Evolutionary conservation across 139 green algal genomes (phyloP).

Genomic region (Coelastrella sp.): DNA sequence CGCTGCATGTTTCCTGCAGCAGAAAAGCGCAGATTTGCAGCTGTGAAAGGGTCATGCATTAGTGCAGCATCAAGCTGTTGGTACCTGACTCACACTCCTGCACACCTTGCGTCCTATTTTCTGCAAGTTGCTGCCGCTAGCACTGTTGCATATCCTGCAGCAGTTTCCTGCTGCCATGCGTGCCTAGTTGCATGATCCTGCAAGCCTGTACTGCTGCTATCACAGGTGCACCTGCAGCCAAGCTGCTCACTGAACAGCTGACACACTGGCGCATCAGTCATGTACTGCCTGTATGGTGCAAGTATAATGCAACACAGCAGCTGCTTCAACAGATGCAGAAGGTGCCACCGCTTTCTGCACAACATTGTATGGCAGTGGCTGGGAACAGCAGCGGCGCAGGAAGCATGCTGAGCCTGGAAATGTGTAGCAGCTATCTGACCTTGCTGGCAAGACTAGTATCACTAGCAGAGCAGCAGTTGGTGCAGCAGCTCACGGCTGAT

Average conservation of each 20-base stretch:
- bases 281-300: not conserved
- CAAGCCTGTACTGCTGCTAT: not conserved
- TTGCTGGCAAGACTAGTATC: not conserved
- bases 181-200: not conserved
- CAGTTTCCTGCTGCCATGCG: no score
- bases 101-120: no score
- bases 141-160: no score
- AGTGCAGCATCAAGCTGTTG: no score
- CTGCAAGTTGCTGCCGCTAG: no score
- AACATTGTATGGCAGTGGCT: no score
- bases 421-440: not conserved
- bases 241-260: constrained; percentile 22
- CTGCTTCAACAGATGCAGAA: constrained; percentile 28
- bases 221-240: constrained; percentile 21
- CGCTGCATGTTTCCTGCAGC: no score
- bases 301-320: not conserved
- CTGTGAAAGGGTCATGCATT: no score
- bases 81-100: no score
- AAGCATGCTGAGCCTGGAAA: no score
- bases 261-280: constrained; percentile 5
- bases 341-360: not conserved
- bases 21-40: no score
- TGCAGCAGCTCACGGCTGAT: not conserved
- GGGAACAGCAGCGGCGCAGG: constrained; percentile 20
- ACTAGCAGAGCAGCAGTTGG: constrained; percentile 22